A percentile compares a stretch with the other conserved stretches of the same genome.
phyloP scores from a whole-genome alignment of 169 alveolate species.

The Plasmodium vinckei region DNA sequence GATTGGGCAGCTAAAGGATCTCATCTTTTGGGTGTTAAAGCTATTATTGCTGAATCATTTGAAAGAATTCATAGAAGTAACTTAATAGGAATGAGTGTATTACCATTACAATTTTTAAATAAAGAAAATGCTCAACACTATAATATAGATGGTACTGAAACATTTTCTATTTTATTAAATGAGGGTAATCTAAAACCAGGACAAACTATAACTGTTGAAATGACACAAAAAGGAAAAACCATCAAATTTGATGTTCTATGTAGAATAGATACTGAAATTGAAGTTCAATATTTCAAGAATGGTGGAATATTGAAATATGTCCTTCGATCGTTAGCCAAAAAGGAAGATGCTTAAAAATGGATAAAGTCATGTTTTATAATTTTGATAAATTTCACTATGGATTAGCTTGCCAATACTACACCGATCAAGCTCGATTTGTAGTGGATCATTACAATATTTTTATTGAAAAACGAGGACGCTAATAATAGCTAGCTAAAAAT shows the following conservation, averaged over 20 bases:
- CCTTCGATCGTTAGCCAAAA: slow-evolving; percentile 86
- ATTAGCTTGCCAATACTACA: not conserved
- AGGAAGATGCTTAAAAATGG: not conserved
- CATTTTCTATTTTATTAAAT: slow-evolving; percentile 57
- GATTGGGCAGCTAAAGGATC: slow-evolving; percentile 99
- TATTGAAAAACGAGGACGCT: no score
- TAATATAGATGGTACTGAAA: slow-evolving; percentile 90
- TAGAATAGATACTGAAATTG: slow-evolving; percentile 87
- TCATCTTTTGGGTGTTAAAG: slow-evolving; percentile 93
- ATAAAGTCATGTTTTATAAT: no score
- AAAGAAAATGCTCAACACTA: slow-evolving; percentile 92
- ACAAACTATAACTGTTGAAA: slow-evolving; percentile 45
- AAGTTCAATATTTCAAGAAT: slow-evolving; percentile 90
- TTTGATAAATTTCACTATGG: not conserved
- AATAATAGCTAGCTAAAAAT: no score
- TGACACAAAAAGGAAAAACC: slow-evolving; percentile 66
- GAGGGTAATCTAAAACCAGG: slow-evolving; percentile 70
- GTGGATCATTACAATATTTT: not conserved
- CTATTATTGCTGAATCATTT: slow-evolving; percentile 95
- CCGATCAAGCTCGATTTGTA: not conserved
- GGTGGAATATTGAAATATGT: slow-evolving; percentile 95
- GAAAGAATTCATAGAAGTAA: slow-evolving; percentile 98
- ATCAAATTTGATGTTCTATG: slow-evolving; percentile 77
- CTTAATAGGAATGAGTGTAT: slow-evolving; percentile 96
- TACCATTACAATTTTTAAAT: slow-evolving; percentile 93